Evolutionary conservation across 768 basidiomycete genomes (phyloP).

Genomic region (Rhizopogon roseolus): DNA sequence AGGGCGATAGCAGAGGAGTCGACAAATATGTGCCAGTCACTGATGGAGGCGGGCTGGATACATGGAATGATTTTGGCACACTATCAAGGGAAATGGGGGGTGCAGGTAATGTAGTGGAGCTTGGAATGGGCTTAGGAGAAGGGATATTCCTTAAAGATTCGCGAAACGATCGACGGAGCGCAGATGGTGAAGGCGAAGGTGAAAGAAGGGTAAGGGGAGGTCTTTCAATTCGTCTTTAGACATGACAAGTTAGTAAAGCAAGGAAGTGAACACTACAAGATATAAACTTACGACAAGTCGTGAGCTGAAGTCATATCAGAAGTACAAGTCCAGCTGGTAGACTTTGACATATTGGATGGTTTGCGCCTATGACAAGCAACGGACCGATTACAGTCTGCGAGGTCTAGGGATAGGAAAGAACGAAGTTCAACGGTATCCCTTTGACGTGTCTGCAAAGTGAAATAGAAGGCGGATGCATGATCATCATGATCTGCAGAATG

Average conservation of each 20-base stretch:
- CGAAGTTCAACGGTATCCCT: conserved; percentile 37
- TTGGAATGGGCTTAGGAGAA: conserved; percentile 55
- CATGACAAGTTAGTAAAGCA: background rate
- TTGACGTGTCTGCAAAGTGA: conserved; percentile 37
- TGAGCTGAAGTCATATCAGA: conserved; percentile 6
- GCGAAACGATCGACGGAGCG: conserved; percentile 29
- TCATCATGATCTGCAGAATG: conserved; percentile 18
- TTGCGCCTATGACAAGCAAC: conserved; percentile 35
- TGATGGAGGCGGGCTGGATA: conserved; percentile 1
- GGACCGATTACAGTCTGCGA: conserved; percentile 47
- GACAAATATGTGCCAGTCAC: conserved; percentile 14
- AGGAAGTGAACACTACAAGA: background rate
- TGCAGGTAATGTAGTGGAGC: conserved; percentile 44
- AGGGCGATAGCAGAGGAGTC: conserved; percentile 13
- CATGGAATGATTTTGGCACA: background rate
- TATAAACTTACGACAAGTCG: conserved; percentile 14
- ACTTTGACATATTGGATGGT: conserved; percentile 23
- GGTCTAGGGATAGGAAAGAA: conserved; percentile 68
- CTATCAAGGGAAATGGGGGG: conserved; percentile 7
- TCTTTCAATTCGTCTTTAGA: conserved; percentile 20
- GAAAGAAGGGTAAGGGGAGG: conserved; percentile 10
- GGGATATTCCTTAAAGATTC: conserved; percentile 47
- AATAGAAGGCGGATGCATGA: conserved; percentile 39
- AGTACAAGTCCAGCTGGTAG: conserved; percentile 25
- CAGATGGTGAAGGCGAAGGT: conserved; percentile 4